A percentile compares a stretch with the other conserved stretches of the same genome.
Evolutionary conservation across 2,329 filamentous ascomycete species (phyloP).

Genomic region (Graphilbum sp.): DNA sequence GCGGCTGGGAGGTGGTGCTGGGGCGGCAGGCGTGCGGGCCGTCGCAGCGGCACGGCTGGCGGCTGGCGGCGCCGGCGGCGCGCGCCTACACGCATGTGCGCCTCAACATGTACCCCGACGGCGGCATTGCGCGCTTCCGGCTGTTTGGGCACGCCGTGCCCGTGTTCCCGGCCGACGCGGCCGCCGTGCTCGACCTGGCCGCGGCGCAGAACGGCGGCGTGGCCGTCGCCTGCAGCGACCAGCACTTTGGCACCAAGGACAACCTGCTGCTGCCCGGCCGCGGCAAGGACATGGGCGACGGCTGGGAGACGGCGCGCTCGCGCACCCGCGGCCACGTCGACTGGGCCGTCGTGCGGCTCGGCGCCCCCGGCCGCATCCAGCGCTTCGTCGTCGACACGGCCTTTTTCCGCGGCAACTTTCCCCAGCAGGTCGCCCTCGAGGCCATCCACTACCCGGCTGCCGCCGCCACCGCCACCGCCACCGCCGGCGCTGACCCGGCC

Average conservation of each 20-base stretch:
- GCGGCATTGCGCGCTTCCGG: constrained; percentile 66
- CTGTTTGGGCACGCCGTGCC: constrained; percentile 63
- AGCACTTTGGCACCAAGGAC: constrained; percentile 60
- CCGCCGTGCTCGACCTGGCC: constrained; percentile 56
- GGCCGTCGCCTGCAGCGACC: constrained; percentile 60
- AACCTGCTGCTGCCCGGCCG: constrained; percentile 27
- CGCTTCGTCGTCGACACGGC: constrained; percentile 64
- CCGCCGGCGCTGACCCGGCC: constrained; percentile 36
- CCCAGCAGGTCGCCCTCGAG: constrained; percentile 57
- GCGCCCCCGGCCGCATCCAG: constrained; percentile 46
- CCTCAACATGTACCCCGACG: constrained; percentile 74
- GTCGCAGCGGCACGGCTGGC: constrained; percentile 58
- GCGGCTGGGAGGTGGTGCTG: constrained; percentile 58
- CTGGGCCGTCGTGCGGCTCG: constrained; percentile 65
- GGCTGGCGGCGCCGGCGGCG: constrained; percentile 34
- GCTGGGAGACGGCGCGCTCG: constrained; percentile 71
- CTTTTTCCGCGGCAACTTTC: constrained; percentile 72
- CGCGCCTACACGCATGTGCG: constrained; percentile 67
- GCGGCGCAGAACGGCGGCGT: constrained; percentile 66
- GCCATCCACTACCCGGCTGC: constrained; percentile 40
- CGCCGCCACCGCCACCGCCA: constrained; percentile 32
- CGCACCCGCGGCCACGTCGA: constrained; percentile 57
- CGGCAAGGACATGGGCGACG: constrained; percentile 67
- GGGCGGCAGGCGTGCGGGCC: constrained; percentile 56
- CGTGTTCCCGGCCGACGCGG: constrained; percentile 51